Evolutionary conservation across 495 filamentous ascomycete species (phyloP), one percentile per base, ranked within the genome.

Genomic region (Glutinoglossum americanum): DNA sequence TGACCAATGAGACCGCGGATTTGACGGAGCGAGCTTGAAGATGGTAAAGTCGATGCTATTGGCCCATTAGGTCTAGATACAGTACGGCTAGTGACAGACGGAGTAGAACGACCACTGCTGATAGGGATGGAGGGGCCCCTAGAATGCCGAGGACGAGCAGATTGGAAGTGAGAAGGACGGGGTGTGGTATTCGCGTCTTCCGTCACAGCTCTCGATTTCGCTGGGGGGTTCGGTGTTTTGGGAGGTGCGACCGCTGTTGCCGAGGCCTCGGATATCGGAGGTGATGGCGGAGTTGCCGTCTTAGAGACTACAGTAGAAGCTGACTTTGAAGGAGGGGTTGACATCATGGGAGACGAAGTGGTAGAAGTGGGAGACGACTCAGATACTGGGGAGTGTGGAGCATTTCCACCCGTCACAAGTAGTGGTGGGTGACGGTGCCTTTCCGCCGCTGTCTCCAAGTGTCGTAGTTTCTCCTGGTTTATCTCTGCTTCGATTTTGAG

Each of bases 401-500:
- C 57, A 55, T 63, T 62, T 53, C 68, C 62, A 57, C 61, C 65
- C 51, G 71, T 54, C 66, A 76, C 48, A 56, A 78, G 63, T 7
- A 72, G 68, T 60, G 74, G 67, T 62, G 76, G 73, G 67, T 78
- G 73, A 37, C 62, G 62, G 25, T 66, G 68, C 58, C 72, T 68
- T 62, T 74, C 73, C 15, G 75, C 72, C 49, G 73, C 66, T 15
- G 67, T 70, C 62, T 84, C 80, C 25, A 78, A 72, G 56, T 84
- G 79, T 60, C 81, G 82, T 60, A 98, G 73, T 74, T 93, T 96
- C 72, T 94, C 87, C 63, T 90, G 83, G 61, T 87, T 76, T 62
- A 98, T 95, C 67, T 97, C 92, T 60, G 85, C 84, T 64, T 98
- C 92, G 56, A 98, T 83, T 74, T 84, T 90, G 55, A 95, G 77